Evolutionary conservation across 345 rosid genomes (phyloP), one percentile per base, ranked within the genome.

Genomic region (Citrus trifoliata): DNA sequence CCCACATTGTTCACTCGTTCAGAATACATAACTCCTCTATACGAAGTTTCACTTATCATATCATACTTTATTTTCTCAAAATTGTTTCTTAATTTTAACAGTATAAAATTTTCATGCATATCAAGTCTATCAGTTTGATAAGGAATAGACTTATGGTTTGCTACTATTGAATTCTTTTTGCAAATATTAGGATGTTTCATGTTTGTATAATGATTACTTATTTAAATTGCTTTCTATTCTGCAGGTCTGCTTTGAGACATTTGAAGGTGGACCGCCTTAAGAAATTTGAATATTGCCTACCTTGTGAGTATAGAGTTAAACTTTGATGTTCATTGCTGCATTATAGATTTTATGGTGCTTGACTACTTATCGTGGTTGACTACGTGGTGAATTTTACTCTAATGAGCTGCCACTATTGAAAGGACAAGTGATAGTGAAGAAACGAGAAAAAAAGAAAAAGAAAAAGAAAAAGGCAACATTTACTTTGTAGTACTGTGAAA

Each of bases 211-310:
- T 78, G 51, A 12, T 5, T 46, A n/a, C 71, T 66, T 37, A 63
- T 51, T 59, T 67, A 65, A 46, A 62, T 68, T 85, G 70, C 73
- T 19, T 76, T 76, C 51, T 75, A 32, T 73, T 83, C 32, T 87
- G 89, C 88, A 97, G 99, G 87, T 77, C 92, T 82, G 97, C 99
- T 88, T 83, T 97, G 83, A 93, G 88, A 83, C 97, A 87, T 77
- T 78, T 97, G 90, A 97, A 97, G 88, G 84, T 89, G 83, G 99
- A 94, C 10, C 94, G 88, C 3, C 62, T 96, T 77, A 96, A 96
- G 89, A 90, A 91, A 87, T 96, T 86, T 33, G 98, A 94, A 82
- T 96, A 96, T 79, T 93, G 98, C 88, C 80, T 96, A 75, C 99
- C 99, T 76, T 94, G 99, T 96, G 81, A 94, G 98, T 93, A 79